These are phyloP conservation scores for Albugo candida DNA, from an alignment of 352 stramenopile genomes.

Conservation along the genomic window DNA sequence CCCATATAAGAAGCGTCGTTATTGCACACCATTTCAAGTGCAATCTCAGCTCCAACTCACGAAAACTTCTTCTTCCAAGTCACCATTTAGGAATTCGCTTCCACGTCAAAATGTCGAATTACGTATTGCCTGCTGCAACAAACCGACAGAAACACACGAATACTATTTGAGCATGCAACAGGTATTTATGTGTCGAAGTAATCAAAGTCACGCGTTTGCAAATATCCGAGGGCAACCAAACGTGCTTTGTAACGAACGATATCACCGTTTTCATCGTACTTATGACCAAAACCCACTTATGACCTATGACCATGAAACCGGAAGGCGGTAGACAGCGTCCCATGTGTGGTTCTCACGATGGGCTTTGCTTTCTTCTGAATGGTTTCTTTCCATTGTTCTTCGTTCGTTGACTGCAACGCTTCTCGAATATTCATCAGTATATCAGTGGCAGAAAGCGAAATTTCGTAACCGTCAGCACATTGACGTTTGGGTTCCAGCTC, in stretches of 20 bases:
- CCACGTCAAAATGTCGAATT: conserved; percentile 16
- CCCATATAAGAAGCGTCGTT: conserved; percentile 5
- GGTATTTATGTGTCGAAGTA: conserved; percentile 16
- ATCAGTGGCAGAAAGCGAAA: too few relatives aligned
- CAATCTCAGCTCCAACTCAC: conserved; percentile 4
- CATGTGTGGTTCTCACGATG: too few relatives aligned
- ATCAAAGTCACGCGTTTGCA: conserved; percentile 13
- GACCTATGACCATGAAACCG: conserved; percentile 8
- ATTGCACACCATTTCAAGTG: background rate
- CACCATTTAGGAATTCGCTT: conserved; percentile 16
- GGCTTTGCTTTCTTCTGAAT: too few relatives aligned
- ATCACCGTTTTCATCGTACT: conserved; percentile 13
- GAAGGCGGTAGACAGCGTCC: too few relatives aligned
- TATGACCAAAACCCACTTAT: conserved; percentile 17
- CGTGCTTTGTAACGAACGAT: conserved; percentile 16
- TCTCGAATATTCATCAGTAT: too few relatives aligned
- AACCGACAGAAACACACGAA: conserved; percentile 11
- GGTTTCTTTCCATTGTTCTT: too few relatives aligned
- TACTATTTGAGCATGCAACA: conserved; percentile 19
- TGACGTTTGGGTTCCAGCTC: too few relatives aligned
- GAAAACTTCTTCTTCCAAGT: conserved; percentile 10
- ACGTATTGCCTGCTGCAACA: conserved; percentile 3
- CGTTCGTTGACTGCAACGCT: too few relatives aligned
- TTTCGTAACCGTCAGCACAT: too few relatives aligned
- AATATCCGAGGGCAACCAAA: conserved; percentile 15